A percentile compares a stretch with the other conserved stretches of the same genome.
Evolutionary conservation across 352 stramenopile genomes (phyloP).

Genomic region (Phytopythium boreale): DNA sequence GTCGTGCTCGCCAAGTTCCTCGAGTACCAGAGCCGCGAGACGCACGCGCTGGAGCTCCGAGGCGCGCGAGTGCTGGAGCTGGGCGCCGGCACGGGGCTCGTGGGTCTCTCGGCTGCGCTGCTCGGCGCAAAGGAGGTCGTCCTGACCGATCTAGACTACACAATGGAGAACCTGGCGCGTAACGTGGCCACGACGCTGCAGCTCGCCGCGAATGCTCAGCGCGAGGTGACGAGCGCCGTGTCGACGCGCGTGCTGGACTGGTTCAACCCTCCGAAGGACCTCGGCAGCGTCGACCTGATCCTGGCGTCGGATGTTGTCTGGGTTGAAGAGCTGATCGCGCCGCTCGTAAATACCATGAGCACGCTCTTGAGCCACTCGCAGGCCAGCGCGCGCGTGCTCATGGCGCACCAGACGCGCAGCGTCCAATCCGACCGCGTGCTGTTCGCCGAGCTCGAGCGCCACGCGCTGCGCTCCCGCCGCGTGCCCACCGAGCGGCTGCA

Average conservation of each 20-base stretch:
- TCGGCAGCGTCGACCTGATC: conserved; percentile 74
- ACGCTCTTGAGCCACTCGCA: conserved; percentile 36
- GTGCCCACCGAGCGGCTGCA: conserved; percentile 14
- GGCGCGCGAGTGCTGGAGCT: conserved; percentile 73
- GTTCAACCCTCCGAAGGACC: conserved; percentile 51
- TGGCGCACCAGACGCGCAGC: conserved; percentile 75
- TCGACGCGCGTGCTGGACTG: conserved; percentile 56
- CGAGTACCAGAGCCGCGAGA: conserved; percentile 40
- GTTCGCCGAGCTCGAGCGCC: conserved; percentile 42
- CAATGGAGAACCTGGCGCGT: conserved; percentile 70
- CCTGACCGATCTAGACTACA: conserved; percentile 87
- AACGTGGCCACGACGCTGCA: conserved; percentile 48
- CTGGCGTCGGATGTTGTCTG: conserved; percentile 91
- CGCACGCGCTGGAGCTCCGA: conserved; percentile 13
- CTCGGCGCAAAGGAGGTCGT: conserved; percentile 74
- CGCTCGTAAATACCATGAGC: conserved; percentile 78
- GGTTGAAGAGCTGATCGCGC: conserved; percentile 83
- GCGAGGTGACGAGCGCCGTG: conserved; percentile 9
- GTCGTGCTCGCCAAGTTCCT: conserved; percentile 91
- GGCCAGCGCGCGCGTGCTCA: conserved; percentile 39
- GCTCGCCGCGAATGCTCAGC: conserved; percentile 13
- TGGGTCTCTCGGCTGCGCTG: conserved; percentile 75
- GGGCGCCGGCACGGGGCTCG: conserved; percentile 82
- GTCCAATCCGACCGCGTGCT: conserved; percentile 54
- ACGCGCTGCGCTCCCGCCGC: conserved; percentile 13